Percentiles rank a stretch among this genome's conserved stretches.
Evolutionary conservation across 345 rosid genomes (phyloP).

Genomic region (Gynandropsis gynandra): DNA sequence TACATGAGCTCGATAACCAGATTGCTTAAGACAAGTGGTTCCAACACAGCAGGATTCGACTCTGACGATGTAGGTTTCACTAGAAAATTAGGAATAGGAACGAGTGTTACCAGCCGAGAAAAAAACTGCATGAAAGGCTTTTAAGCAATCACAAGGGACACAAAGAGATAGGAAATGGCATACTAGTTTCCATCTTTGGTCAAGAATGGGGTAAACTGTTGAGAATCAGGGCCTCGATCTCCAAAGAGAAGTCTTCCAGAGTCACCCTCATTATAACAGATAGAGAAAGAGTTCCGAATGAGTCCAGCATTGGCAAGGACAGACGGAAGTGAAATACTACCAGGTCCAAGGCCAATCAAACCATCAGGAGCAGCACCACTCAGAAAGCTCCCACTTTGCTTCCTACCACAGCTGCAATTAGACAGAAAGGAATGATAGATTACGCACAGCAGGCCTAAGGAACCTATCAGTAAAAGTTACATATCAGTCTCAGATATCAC

Average conservation of each 20-base stretch:
- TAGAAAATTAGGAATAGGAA: not conserved
- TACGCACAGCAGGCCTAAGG: not conserved
- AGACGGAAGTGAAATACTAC: slow-evolving; percentile 57
- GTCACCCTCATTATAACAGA: slow-evolving; percentile 59
- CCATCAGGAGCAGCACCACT: slow-evolving; percentile 77
- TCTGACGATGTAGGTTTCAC: slow-evolving; percentile 40
- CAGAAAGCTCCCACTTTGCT: slow-evolving; percentile 60
- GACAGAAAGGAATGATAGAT: not conserved
- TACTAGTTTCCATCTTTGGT: slow-evolving; percentile 52
- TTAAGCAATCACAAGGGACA: no score
- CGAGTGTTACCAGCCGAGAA: not conserved
- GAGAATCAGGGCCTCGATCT: slow-evolving; percentile 46
- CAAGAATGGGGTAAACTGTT: slow-evolving; percentile 49
- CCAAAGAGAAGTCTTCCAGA: slow-evolving; percentile 65
- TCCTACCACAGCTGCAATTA: slow-evolving; percentile 58
- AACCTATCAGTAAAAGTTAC: no score
- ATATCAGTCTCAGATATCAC: not conserved
- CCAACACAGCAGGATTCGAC: slow-evolving; percentile 52
- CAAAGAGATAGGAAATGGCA: slow-evolving; percentile 4
- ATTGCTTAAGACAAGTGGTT: slow-evolving; percentile 43
- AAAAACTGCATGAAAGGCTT: no score
- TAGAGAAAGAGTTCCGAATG: slow-evolving; percentile 50
- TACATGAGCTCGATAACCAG: slow-evolving; percentile 42
- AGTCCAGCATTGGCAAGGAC: slow-evolving; percentile 58
- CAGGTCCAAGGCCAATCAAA: slow-evolving; percentile 66